phyloP scores from a whole-genome alignment of 1,284 basidiomycete species.

The Leccinum fallax region DNA sequence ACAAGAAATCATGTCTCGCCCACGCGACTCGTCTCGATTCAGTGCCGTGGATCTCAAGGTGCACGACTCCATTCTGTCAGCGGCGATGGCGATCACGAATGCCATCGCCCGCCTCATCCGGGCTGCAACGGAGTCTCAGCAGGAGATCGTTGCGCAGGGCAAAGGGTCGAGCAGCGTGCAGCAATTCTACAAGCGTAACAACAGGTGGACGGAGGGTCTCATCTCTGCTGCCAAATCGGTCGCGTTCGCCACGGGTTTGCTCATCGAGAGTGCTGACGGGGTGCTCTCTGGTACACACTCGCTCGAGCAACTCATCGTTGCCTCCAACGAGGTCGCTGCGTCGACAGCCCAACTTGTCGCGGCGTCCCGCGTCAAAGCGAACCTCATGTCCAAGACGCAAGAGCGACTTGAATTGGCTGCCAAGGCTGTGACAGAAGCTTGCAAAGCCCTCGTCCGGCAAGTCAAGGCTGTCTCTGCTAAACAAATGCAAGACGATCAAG shows the following conservation, averaged over 20 bases:
- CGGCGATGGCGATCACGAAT: slow-evolving; percentile 92
- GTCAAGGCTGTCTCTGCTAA: slow-evolving; percentile 94
- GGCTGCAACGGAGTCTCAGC: slow-evolving; percentile 95
- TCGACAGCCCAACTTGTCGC: slow-evolving; percentile 98
- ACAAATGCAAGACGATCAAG: slow-evolving; percentile 78
- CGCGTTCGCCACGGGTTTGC: slow-evolving; percentile 94
- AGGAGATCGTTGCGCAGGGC: slow-evolving; percentile 97
- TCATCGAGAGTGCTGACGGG: slow-evolving; percentile 98
- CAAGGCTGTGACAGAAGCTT: slow-evolving; percentile 98
- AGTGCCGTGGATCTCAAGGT: slow-evolving; percentile 93
- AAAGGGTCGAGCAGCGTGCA: slow-evolving; percentile 88
- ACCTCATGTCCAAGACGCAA: slow-evolving; percentile 98
- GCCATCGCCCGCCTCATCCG: slow-evolving; percentile 95
- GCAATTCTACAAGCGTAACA: slow-evolving; percentile 99
- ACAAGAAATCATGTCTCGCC: slow-evolving; percentile 88
- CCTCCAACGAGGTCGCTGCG: slow-evolving; percentile 97
- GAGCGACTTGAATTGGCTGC: slow-evolving; percentile 95
- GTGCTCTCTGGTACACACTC: slow-evolving; percentile 96
- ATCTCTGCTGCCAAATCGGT: slow-evolving; percentile 98
- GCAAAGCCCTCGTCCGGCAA: slow-evolving; percentile 94
- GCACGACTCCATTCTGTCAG: slow-evolving; percentile 95
- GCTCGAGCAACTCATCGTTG: slow-evolving; percentile 97
- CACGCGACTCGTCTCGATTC: slow-evolving; percentile 82
- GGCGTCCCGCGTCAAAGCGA: slow-evolving; percentile 97
- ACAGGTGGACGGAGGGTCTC: slow-evolving; percentile 99